Conservation (phyloP, 139 green algal species). For the Ulvella scutata region DNA sequence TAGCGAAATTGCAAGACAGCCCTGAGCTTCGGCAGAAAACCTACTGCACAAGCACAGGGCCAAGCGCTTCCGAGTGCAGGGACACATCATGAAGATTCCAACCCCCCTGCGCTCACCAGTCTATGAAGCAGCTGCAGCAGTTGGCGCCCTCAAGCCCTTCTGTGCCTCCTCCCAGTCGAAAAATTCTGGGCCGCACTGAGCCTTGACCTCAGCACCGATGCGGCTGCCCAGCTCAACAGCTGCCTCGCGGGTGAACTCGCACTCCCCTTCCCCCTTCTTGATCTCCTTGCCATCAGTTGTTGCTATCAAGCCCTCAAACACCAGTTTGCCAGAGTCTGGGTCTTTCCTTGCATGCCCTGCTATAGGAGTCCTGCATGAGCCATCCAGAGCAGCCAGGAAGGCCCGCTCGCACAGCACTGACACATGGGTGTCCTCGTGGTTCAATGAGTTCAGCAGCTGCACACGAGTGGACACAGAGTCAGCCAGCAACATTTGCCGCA, state of each 20-base stretch:
- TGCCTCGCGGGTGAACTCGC: slow-evolving; percentile 34
- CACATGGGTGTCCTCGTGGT: slow-evolving; percentile 94
- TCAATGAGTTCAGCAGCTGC: slow-evolving; percentile 69
- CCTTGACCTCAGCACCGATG: slow-evolving; percentile 67
- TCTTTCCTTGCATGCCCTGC: slow-evolving; percentile 45
- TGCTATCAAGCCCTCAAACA: slow-evolving; percentile 85
- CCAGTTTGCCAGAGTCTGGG: slow-evolving; percentile 23
- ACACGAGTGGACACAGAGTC: no score
- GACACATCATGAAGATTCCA: no score
- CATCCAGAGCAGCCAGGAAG: slow-evolving; percentile 91
- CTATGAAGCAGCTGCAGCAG: no score
- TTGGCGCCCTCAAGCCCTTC: background rate
- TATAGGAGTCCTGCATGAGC: slow-evolving; percentile 96
- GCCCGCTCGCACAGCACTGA: slow-evolving; percentile 85
- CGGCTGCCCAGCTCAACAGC: slow-evolving; percentile 43
- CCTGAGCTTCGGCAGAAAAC: no score
- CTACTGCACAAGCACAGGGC: no score
- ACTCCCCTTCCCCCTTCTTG: slow-evolving; percentile 11
- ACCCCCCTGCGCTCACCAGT: no score
- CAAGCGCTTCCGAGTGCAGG: no score
- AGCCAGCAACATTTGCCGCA: no score
- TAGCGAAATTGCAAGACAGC: no score
- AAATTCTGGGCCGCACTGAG: slow-evolving; percentile 50
- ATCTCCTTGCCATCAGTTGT: slow-evolving; percentile 72
- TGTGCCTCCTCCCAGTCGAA: slow-evolving; percentile 44